A percentile compares a stretch with the other conserved stretches of the same genome.
Evolutionary conservation across 495 filamentous ascomycete genomes (phyloP).

Genomic region (Penicillium waksmanii): DNA sequence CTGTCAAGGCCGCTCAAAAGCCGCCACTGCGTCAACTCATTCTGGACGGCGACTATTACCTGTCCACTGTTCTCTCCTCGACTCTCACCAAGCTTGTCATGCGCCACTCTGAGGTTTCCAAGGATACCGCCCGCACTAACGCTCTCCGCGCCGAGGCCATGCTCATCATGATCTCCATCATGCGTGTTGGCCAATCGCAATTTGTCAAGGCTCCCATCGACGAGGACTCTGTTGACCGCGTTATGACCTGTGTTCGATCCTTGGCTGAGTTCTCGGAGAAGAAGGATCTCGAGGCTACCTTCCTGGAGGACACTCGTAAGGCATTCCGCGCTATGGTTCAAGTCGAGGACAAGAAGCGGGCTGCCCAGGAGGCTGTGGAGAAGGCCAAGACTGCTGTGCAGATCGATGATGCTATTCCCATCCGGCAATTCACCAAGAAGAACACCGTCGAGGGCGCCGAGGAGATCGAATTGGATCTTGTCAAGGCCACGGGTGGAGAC

Average conservation of each 20-base stretch:
- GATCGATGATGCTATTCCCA: conserved; percentile 90
- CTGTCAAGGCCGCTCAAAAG: conserved; percentile 95
- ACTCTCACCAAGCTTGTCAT: conserved; percentile 98
- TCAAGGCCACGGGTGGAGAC: conserved; percentile 93
- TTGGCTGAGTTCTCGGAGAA: conserved; percentile 87
- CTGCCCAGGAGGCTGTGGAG: conserved; percentile 84
- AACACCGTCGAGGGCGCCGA: conserved; percentile 81
- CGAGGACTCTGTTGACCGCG: conserved; percentile 95
- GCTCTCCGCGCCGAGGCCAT: conserved; percentile 95
- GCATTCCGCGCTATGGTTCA: conserved; percentile 99
- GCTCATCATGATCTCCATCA: conserved; percentile 99
- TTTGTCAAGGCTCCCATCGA: conserved; percentile 98
- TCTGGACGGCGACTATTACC: conserved; percentile 95
- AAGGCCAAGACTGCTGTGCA: conserved; percentile 94
- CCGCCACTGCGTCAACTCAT: conserved; percentile 94
- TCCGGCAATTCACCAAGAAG: conserved; percentile 93
- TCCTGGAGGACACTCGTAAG: conserved; percentile 93
- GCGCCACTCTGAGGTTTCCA: conserved; percentile 93
- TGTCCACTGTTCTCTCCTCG: conserved; percentile 91
- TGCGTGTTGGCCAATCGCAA: conserved; percentile 94
- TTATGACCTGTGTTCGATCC: conserved; percentile 95
- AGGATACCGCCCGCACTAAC: conserved; percentile 86
- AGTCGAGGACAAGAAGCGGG: conserved; percentile 95
- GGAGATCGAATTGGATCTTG: conserved; percentile 86
- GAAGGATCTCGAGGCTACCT: conserved; percentile 88